A percentile compares a stretch with the other conserved stretches of the same genome.
These are phyloP conservation scores for Malassezia sympodialis DNA, from an alignment of 1,284 basidiomycete genomes.

Conservation along the genomic window DNA sequence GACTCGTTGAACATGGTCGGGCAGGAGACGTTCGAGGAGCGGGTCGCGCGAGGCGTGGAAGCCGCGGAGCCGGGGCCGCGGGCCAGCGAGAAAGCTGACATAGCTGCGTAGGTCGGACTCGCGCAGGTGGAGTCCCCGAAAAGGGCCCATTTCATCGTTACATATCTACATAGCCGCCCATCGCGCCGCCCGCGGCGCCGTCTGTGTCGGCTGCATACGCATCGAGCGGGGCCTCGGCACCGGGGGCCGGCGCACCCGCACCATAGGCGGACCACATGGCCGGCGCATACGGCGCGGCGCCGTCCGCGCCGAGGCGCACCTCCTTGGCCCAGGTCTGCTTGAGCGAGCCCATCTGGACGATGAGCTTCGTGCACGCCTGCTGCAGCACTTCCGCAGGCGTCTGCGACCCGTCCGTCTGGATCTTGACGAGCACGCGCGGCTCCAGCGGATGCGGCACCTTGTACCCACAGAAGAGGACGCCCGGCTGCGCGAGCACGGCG, in stretches of 20 bases:
- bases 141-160: not conserved
- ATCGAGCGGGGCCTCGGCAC: not conserved
- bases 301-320: slow-evolving; percentile 46
- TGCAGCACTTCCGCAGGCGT: slow-evolving; percentile 77
- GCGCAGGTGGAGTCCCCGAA: not conserved
- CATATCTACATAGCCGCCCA: slow-evolving; percentile 20
- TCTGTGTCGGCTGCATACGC: not conserved
- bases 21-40: not conserved
- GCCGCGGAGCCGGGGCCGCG: not conserved
- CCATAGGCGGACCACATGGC: slow-evolving; percentile 9
- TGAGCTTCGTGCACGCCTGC: slow-evolving; percentile 70
- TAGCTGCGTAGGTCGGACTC: no score
- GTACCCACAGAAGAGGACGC: slow-evolving; percentile 82
- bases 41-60: not conserved
- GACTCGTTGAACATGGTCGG: slow-evolving; percentile 11
- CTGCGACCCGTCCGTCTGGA: slow-evolving; percentile 81
- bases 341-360: slow-evolving; percentile 58
- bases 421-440: slow-evolving; percentile 82
- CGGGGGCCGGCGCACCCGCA: not conserved
- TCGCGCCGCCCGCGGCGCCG: slow-evolving; percentile 8
- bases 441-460: slow-evolving; percentile 93
- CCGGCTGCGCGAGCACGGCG: slow-evolving; percentile 39
- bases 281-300: slow-evolving; percentile 4
- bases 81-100: not conserved
- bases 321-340: slow-evolving; percentile 52